Conservation (phyloP, 1,139 yeast species). For the Kurtzmaniella quercitrusa region DNA sequence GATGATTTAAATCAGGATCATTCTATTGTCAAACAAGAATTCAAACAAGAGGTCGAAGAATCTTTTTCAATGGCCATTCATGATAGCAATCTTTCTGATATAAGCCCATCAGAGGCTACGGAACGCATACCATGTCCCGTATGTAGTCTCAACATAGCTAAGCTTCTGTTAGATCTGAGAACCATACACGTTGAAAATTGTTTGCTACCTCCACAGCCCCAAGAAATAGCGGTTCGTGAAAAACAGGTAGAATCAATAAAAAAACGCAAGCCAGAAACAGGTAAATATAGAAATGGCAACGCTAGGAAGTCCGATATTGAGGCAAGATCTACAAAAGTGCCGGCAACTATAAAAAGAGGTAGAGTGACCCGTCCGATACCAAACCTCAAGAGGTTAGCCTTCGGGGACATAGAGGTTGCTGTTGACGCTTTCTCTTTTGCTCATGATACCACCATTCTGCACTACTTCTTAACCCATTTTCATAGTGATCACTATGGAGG, state of each 20-base stretch:
- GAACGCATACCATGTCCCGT: conserved; percentile 4
- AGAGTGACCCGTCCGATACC: conserved; percentile 45
- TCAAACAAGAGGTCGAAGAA: no score
- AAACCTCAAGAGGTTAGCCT: conserved; percentile 47
- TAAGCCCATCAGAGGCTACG: no score
- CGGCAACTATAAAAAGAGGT: conserved; percentile 15
- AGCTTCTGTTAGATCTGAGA: conserved; percentile 3
- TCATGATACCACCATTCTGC: conserved; percentile 39
- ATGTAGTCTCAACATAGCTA: neutral
- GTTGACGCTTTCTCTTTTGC: conserved; percentile 70
- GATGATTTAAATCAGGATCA: no score
- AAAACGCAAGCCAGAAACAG: conserved; percentile 1
- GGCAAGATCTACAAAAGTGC: conserved; percentile 19
- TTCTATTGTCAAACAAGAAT: no score
- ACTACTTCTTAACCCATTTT: conserved; percentile 73
- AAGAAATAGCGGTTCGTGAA: conserved; percentile 2
- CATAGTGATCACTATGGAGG: conserved; percentile 96
- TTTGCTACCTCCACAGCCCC: neutral
- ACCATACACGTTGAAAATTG: conserved; percentile 4
- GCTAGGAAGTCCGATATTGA: conserved; percentile 7
- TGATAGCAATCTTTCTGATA: neutral
- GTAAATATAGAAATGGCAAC: neutral
- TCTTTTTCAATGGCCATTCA: neutral
- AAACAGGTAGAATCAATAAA: conserved; percentile 5
- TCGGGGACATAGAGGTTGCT: conserved; percentile 32